Evolutionary conservation across 371 early-diverging fungal species (phyloP).

Genomic region (Mortierella sp.): DNA sequence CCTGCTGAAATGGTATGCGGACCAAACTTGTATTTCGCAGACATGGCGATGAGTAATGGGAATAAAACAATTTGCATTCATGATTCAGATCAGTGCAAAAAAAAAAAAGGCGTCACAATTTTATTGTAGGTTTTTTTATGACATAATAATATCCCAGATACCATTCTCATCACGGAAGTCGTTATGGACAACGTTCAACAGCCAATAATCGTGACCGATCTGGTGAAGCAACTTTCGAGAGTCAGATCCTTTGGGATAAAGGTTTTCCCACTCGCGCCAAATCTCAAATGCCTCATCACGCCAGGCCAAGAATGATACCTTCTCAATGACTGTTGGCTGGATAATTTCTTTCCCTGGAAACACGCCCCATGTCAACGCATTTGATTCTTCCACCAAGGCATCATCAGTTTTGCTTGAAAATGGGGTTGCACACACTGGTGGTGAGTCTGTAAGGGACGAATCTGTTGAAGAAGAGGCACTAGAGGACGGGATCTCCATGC

Average conservation of each 20-base stretch:
- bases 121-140: conserved; percentile 4
- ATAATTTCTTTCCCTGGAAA: conserved; percentile 96
- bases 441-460: conserved; percentile 7
- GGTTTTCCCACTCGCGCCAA: conserved; percentile 91
- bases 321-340: conserved; percentile 94
- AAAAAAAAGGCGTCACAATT: not conserved
- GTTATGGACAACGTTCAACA: conserved; percentile 94
- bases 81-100: not conserved
- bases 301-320: conserved; percentile 92
- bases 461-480: not conserved
- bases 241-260: conserved; percentile 73
- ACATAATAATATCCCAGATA: conserved; percentile 47
- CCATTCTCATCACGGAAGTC: conserved; percentile 76
- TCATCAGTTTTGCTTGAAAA: conserved; percentile 52
- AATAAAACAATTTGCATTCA: too few species aligned
- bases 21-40: conserved; percentile 65
- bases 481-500: not conserved
- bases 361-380: conserved; percentile 97
- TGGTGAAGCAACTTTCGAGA: conserved; percentile 70
- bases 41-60: conserved; percentile 14
- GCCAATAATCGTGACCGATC: conserved; percentile 82
- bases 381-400: conserved; percentile 63
- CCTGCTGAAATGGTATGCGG: conserved; percentile 72
- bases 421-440: conserved; percentile 41
- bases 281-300: conserved; percentile 89